Base-by-base conservation (phyloP, 148 eudicot genomes). In the Rhododendron kiyosumense region DNA sequence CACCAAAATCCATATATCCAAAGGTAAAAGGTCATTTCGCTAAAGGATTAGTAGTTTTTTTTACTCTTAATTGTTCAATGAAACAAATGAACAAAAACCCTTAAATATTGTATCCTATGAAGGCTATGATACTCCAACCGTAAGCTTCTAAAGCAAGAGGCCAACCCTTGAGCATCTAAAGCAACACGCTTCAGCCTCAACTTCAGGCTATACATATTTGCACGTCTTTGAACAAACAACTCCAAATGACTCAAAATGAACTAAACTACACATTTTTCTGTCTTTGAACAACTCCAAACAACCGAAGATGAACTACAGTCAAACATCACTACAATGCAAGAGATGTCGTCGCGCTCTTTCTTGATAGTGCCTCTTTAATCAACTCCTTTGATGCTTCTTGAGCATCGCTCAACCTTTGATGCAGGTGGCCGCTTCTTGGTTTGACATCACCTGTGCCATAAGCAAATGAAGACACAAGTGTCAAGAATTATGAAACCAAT, bases 331-430 rank as follows among this genome's bases (percentile, higher is more conserved):
- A 91, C 91, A 28, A 93, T 90, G 71, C 92, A 90, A 2, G 94
- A 92, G 52, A 91, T 90, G 67, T 93, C 93, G 81, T 93, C 91
- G 15, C 65, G 77, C 92, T 91, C 51, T 86, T 87, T 49, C 88
- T 84, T 5, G 81, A 69, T 32, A 89, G 76, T 63, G 95, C 95
- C 82, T 91, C 93, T 77, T 85, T 82, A 69, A 90, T 83, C 84
- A 91, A 85, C 84, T 88, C 59, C 84, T 92, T 89, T 34, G 95
- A 93, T 28, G 93, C 94, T 22, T 88, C 88, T 80, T 91, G 87
- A 17, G 92, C 88, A 51, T 91, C 90, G 3, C 86, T 81, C 1
- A 89, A 13, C 88, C 90, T 69, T 65, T 45, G 1, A 91, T 88
- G 87, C 90, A 86, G 32, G 90, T 90, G 5, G 84, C 88, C 7